Evolutionary conservation across 2,329 filamentous ascomycete genomes (phyloP).

Genomic region (Blumeriella jaapii): DNA sequence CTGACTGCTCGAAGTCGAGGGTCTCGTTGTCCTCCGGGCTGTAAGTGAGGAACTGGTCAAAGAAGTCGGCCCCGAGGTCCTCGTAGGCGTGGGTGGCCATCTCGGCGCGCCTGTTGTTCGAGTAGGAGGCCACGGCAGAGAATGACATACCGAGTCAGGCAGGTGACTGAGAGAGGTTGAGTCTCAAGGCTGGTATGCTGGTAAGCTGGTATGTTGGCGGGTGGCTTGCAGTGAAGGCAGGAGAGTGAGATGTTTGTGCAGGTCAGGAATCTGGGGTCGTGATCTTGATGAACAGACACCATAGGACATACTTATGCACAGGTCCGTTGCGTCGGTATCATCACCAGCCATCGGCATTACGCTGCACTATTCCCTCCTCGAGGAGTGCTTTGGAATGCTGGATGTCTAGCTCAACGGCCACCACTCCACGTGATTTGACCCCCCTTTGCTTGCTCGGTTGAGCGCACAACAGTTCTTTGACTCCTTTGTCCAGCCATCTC

Average conservation of each 20-base stretch:
- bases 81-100: conserved; percentile 36
- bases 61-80: conserved; percentile 48
- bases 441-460: conserved; percentile 3
- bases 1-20: conserved; percentile 31
- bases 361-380: conserved; percentile 11
- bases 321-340: conserved; percentile 10
- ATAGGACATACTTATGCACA: conserved; percentile 24
- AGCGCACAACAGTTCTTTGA: conserved; percentile 9
- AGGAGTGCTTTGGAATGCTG: conserved; percentile 12
- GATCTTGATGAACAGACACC: conserved; percentile 16
- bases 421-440: conserved; percentile 12
- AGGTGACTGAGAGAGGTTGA: conserved; percentile 6
- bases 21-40: conserved; percentile 35
- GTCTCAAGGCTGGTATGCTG: conserved; percentile 2
- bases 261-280: conserved; percentile 16
- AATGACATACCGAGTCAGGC: conserved; percentile 19
- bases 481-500: conserved; percentile 8
- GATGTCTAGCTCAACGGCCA: conserved; percentile 6
- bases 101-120: conserved; percentile 39
- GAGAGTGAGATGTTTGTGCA: conserved; percentile 15
- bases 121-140: conserved; percentile 13
- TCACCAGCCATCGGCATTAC: conserved; percentile 23
- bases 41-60: conserved; percentile 51
- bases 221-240: conserved; percentile 11
- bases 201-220: background rate